Conservation (phyloP, 2,329 filamentous ascomycete genomes). For the Penicillium sp. region DNA sequence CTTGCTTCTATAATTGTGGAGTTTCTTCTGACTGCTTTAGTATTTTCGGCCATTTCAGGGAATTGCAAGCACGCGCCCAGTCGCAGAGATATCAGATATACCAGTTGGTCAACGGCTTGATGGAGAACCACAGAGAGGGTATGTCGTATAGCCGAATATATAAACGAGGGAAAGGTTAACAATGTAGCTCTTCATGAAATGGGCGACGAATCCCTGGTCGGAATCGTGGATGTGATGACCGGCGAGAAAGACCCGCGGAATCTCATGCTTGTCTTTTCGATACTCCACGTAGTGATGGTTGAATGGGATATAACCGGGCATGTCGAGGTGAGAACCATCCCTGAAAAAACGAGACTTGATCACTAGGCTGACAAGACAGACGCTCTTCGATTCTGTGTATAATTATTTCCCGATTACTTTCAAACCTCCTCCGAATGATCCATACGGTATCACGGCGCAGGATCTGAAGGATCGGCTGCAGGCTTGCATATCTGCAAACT, state of each 20-base stretch:
- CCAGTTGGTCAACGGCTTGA: conserved; percentile 57
- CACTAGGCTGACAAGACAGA: conserved; percentile 22
- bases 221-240: conserved; percentile 61
- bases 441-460: conserved; percentile 66
- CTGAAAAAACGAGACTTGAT: background rate
- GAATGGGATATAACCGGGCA: conserved; percentile 63
- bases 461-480: conserved; percentile 62
- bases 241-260: conserved; percentile 68
- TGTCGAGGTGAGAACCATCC: conserved; percentile 46
- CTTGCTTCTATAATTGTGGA: background rate
- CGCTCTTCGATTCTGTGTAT: conserved; percentile 64
- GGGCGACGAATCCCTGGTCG: conserved; percentile 57
- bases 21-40: conserved; percentile 25
- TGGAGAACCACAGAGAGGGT: conserved; percentile 59
- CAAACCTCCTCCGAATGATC: conserved; percentile 64
- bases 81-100: conserved; percentile 63
- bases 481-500: conserved; percentile 60
- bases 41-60: conserved; percentile 50
- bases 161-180: conserved; percentile 12
- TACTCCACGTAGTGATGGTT: conserved; percentile 62
- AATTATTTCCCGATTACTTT: conserved; percentile 72
- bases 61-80: conserved; percentile 59
- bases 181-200: conserved; percentile 50
- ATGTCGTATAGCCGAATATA: conserved; percentile 14
- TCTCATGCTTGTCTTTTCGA: conserved; percentile 66